phyloP scores from a whole-genome alignment of 73 alveolate species.

The Paramecium bursaria region DNA sequence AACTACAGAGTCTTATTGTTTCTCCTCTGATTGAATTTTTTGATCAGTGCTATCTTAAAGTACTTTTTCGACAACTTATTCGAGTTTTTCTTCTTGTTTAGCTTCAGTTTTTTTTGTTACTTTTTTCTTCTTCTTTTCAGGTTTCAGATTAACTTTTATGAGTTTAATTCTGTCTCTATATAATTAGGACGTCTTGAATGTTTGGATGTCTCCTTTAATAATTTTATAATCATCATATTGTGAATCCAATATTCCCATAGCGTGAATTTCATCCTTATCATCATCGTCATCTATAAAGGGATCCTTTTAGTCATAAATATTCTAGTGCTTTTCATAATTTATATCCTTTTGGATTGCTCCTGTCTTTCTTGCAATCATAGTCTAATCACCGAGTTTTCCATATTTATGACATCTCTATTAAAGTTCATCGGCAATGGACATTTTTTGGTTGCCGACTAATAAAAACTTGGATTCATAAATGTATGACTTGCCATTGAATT shows the following conservation, averaged over 20 bases:
- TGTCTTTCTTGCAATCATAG: constrained; percentile 42
- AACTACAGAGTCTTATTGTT: too few species aligned
- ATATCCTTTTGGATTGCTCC: constrained; percentile 41
- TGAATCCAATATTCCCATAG: constrained; percentile 25
- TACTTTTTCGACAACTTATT: constrained; percentile 19
- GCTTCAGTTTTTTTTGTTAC: constrained; percentile 35
- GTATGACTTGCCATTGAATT: neutral
- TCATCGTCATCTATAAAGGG: constrained; percentile 56
- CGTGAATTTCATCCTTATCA: neutral
- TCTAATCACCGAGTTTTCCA: constrained; percentile 14
- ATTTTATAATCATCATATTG: constrained; percentile 25
- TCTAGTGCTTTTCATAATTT: constrained; percentile 36
- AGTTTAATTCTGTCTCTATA: constrained; percentile 26
- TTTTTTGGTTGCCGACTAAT: constrained; percentile 1
- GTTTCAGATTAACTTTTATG: neutral
- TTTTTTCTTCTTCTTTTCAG: constrained; percentile 9
- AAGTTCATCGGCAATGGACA: neutral
- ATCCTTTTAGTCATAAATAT: constrained; percentile 47
- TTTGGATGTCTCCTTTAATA: neutral
- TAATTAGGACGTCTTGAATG: neutral
- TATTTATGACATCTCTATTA: constrained; percentile 16
- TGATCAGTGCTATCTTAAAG: too few species aligned
- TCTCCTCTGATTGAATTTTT: too few species aligned
- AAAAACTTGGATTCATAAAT: too few species aligned
- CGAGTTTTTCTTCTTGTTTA: constrained; percentile 22